These are phyloP conservation scores for Mortierella sp. DNA, from an alignment of 371 early-diverging fungal genomes.

Conservation along the genomic window DNA sequence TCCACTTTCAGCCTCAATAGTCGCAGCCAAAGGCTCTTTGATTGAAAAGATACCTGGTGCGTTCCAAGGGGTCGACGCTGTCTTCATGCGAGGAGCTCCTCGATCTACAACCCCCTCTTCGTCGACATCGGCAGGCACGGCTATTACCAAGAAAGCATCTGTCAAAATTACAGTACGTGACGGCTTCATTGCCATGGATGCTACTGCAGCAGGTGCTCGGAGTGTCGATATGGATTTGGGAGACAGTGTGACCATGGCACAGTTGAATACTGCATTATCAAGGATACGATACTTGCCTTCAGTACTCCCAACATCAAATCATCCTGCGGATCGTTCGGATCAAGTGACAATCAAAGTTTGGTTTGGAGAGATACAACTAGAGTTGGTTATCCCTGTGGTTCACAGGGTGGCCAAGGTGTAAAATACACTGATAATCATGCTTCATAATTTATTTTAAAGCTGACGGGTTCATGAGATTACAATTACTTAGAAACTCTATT, in stretches of 20 bases:
- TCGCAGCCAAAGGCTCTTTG: constrained; percentile 12
- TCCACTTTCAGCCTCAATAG: constrained; percentile 9
- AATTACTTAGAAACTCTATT: constrained; percentile 6
- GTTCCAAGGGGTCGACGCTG: constrained; percentile 67
- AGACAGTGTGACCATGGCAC: constrained; percentile 43
- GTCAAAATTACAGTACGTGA: constrained; percentile 22
- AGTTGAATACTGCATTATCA: constrained; percentile 39
- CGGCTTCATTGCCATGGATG: constrained; percentile 28
- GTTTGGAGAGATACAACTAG: constrained; percentile 41
- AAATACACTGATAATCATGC: background rate
- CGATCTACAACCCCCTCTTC: constrained; percentile 7
- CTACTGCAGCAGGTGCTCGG: constrained; percentile 20
- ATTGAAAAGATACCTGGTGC: constrained; percentile 62
- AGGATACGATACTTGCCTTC: constrained; percentile 48
- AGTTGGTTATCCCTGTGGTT: constrained; percentile 40
- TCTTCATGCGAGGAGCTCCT: constrained; percentile 64
- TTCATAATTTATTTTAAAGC: background rate
- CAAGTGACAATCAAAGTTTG: constrained; percentile 35
- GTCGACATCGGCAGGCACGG: background rate
- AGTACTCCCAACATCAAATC: background rate
- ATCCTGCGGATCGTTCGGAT: constrained; percentile 20
- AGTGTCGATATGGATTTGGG: constrained; percentile 48
- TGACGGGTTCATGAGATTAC: background rate
- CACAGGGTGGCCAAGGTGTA: constrained; percentile 6
- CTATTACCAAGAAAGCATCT: constrained; percentile 25